phyloP scores from a whole-genome alignment of 352 stramenopile species.

The Pythium dissimile region DNA sequence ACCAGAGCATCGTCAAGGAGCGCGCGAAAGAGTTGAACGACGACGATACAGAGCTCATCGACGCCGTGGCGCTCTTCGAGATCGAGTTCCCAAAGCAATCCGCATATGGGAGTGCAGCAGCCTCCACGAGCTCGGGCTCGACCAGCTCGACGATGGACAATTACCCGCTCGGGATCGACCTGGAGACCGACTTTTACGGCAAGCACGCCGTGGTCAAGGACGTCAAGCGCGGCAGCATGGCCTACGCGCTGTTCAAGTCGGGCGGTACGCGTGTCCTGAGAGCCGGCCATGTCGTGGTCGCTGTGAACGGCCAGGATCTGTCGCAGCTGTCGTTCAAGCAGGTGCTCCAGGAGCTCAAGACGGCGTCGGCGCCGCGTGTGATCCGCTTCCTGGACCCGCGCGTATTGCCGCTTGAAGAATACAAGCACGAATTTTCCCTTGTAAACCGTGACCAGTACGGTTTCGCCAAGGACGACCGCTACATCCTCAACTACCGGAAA shows the following conservation, averaged over 20 bases:
- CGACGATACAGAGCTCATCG: slow-evolving; percentile 28
- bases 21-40: slow-evolving; percentile 20
- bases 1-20: slow-evolving; percentile 38
- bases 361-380: slow-evolving; percentile 23
- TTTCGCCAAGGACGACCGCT: slow-evolving; percentile 56
- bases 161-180: slow-evolving; percentile 40
- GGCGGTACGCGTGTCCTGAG: slow-evolving; percentile 13
- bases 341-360: slow-evolving; percentile 30
- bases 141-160: not conserved
- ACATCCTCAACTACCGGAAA: slow-evolving; percentile 46
- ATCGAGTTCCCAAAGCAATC: slow-evolving; percentile 43
- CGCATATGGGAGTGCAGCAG: not conserved
- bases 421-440: slow-evolving; percentile 29
- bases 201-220: slow-evolving; percentile 42
- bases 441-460: slow-evolving; percentile 57
- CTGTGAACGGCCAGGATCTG: slow-evolving; percentile 42
- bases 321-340: slow-evolving; percentile 30
- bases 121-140: not conserved
- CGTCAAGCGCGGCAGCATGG: slow-evolving; percentile 30
- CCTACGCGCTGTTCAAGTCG: slow-evolving; percentile 24
- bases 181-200: slow-evolving; percentile 60
- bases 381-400: slow-evolving; percentile 46
- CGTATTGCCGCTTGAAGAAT: slow-evolving; percentile 30
- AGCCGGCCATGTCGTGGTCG: slow-evolving; percentile 43
- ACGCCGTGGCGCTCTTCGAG: slow-evolving; percentile 46